phyloP scores from a whole-genome alignment of 192 early-diverging fungal species.

The Mortierella alpina region DNA sequence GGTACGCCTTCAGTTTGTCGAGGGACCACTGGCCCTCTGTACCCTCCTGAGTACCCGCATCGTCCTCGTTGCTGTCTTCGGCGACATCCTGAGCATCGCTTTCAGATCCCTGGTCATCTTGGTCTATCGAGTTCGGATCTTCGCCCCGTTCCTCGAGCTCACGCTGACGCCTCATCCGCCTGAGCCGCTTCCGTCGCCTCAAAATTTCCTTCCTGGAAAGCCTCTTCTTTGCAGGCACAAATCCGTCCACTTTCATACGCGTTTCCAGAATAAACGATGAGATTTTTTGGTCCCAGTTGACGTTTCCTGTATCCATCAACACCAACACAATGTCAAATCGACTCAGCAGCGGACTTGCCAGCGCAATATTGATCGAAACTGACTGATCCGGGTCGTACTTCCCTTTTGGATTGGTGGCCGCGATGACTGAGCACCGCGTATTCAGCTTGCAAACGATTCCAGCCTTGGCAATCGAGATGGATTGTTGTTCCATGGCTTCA shows the following conservation, averaged over 20 bases:
- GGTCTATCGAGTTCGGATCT: not conserved
- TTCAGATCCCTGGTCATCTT: not conserved
- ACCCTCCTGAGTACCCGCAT: not conserved
- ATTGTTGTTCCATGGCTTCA: slow-evolving; percentile 90
- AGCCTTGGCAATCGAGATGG: slow-evolving; percentile 83
- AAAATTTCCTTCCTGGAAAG: slow-evolving; percentile 22
- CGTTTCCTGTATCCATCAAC: slow-evolving; percentile 73
- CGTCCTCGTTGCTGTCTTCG: not conserved
- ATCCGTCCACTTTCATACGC: slow-evolving; percentile 28
- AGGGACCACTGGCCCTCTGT: slow-evolving; percentile 61
- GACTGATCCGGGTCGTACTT: slow-evolving; percentile 72
- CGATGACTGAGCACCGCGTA: slow-evolving; percentile 82
- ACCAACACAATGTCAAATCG: slow-evolving; percentile 82
- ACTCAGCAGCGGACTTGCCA: slow-evolving; percentile 65
- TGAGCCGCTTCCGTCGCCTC: slow-evolving; percentile 16
- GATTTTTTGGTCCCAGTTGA: slow-evolving; percentile 73
- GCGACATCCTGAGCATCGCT: not conserved
- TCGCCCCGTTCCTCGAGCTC: slow-evolving; percentile 20
- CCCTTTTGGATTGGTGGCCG: slow-evolving; percentile 83
- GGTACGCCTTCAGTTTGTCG: slow-evolving; percentile 76
- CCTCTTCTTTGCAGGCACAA: not conserved
- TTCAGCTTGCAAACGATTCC: slow-evolving; percentile 85
- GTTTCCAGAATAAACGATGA: slow-evolving; percentile 59
- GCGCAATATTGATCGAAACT: slow-evolving; percentile 71
- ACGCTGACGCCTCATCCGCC: not conserved